Evolutionary conservation across 129 eudicot genomes (phyloP).

Genomic region (Artemisia annua): DNA sequence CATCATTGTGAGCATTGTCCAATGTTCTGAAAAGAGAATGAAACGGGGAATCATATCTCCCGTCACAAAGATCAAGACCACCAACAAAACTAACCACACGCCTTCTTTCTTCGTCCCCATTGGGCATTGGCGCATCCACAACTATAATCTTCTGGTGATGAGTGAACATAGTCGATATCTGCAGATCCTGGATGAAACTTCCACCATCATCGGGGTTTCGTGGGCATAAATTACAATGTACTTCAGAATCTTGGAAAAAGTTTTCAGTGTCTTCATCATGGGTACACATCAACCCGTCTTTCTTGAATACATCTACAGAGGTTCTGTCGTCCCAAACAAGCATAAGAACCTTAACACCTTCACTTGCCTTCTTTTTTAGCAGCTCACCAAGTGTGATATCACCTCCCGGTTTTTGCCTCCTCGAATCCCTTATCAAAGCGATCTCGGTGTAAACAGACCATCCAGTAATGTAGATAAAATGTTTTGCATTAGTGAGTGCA

Average conservation of each 20-base stretch:
- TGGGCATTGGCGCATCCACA: constrained; percentile 61
- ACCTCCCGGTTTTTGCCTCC: constrained; percentile 66
- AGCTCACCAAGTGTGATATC: constrained; percentile 80
- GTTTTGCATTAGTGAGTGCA: constrained; percentile 68
- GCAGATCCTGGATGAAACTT: constrained; percentile 65
- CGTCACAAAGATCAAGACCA: constrained; percentile 81
- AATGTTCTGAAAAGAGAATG: constrained; percentile 77
- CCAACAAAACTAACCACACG: constrained; percentile 81
- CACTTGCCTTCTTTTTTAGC: constrained; percentile 69
- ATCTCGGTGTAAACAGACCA: constrained; percentile 89
- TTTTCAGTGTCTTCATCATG: constrained; percentile 75
- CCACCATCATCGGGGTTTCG: constrained; percentile 84
- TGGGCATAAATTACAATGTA: constrained; percentile 67
- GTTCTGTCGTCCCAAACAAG: constrained; percentile 82
- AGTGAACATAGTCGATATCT: constrained; percentile 80
- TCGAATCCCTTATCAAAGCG: constrained; percentile 62
- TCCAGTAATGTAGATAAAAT: constrained; percentile 72
- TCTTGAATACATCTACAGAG: constrained; percentile 56
- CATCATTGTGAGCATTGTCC: constrained; percentile 70
- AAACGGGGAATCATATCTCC: constrained; percentile 69
- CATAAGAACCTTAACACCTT: constrained; percentile 74
- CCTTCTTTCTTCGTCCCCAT: constrained; percentile 45
- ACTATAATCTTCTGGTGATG: constrained; percentile 80
- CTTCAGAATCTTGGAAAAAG: constrained; percentile 58
- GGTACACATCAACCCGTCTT: constrained; percentile 84